phyloP scores from a whole-genome alignment of 192 early-diverging fungal species.

The Gaertneriomyces sp. region DNA sequence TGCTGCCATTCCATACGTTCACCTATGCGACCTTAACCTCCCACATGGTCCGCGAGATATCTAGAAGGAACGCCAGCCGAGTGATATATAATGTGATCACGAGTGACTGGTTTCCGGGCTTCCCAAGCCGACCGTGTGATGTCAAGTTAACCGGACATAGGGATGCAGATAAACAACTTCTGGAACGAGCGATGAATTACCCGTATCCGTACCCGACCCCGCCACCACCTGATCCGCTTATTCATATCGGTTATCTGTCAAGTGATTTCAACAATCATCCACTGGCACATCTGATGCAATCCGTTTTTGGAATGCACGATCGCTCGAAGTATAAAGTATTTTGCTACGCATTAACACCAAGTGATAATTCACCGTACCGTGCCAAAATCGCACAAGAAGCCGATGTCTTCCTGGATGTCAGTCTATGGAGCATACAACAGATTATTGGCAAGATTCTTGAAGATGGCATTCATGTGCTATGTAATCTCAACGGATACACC shows the following conservation, averaged over 20 bases:
- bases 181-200: slow-evolving; percentile 23
- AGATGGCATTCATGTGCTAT: slow-evolving; percentile 84
- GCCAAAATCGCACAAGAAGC: slow-evolving; percentile 73
- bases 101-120: slow-evolving; percentile 56
- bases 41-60: slow-evolving; percentile 80
- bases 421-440: slow-evolving; percentile 63
- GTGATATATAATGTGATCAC: slow-evolving; percentile 69
- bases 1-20: slow-evolving; percentile 93
- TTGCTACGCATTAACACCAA: slow-evolving; percentile 80
- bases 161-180: not conserved
- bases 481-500: slow-evolving; percentile 96
- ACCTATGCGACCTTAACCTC: slow-evolving; percentile 77
- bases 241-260: slow-evolving; percentile 84
- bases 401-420: slow-evolving; percentile 79
- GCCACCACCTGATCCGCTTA: slow-evolving; percentile 57
- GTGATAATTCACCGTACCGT: slow-evolving; percentile 76
- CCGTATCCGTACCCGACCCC: slow-evolving; percentile 73
- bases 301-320: slow-evolving; percentile 91
- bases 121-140: slow-evolving; percentile 46
- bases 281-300: slow-evolving; percentile 89
- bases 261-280: slow-evolving; percentile 96
- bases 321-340: slow-evolving; percentile 64
- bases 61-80: slow-evolving; percentile 78
- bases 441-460: slow-evolving; percentile 68
- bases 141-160: slow-evolving; percentile 32